phyloP scores from a whole-genome alignment of 1,284 basidiomycete species.

The Melampsora occidentalis region DNA sequence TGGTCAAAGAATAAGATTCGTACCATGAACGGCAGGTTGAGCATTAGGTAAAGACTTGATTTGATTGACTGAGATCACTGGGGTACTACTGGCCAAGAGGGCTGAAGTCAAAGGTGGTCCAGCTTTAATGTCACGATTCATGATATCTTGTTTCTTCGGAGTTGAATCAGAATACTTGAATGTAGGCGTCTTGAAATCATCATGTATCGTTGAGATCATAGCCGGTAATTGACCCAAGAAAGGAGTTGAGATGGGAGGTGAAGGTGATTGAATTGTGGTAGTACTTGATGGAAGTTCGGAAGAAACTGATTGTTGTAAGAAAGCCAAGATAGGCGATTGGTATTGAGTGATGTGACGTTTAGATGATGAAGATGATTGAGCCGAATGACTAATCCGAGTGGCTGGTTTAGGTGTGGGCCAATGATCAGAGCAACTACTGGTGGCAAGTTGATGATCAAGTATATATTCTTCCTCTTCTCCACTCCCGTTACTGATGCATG shows the following conservation, averaged over 20 bases:
- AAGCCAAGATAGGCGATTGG: neutral
- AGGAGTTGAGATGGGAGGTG: slow-evolving; percentile 5
- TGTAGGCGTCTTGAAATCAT: no score
- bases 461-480: neutral
- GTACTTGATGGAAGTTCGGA: neutral
- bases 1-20: no score
- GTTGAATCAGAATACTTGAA: no score
- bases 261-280: neutral
- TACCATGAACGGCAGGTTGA: no score
- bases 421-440: neutral
- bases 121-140: no score
- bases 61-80: no score
- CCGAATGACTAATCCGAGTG: neutral
- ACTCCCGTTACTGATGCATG: neutral
- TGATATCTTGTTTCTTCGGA: no score
- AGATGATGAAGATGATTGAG: neutral
- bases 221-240: neutral
- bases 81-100: neutral
- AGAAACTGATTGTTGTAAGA: slow-evolving; percentile 3
- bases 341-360: neutral
- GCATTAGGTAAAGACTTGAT: no score
- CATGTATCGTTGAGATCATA: no score
- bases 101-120: slow-evolving; percentile 8
- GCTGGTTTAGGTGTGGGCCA: slow-evolving; percentile 6
- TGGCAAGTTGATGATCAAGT: neutral